Percentiles rank a stretch among this genome's conserved stretches.
Evolutionary conservation across 768 basidiomycete species (phyloP).

Genomic region (Naganishia vishniacii): DNA sequence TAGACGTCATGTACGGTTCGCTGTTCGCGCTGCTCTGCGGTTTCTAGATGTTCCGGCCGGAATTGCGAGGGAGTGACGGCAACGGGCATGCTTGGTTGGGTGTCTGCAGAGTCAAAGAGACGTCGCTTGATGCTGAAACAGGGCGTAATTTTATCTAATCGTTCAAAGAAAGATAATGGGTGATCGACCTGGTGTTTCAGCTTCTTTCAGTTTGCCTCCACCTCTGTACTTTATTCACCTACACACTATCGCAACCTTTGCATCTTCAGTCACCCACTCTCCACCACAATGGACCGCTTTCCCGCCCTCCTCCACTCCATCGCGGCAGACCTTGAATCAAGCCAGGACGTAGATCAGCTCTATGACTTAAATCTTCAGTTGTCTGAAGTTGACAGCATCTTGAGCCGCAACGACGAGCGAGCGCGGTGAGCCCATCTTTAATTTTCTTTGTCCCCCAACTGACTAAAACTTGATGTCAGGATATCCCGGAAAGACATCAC

Average conservation of each 20-base stretch:
- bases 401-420: background rate
- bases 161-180: too few species aligned
- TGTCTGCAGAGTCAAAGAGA: background rate
- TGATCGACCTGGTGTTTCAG: slow-evolving; percentile 19
- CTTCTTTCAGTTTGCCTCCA: background rate
- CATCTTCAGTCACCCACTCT: background rate
- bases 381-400: background rate
- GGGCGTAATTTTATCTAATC: too few species aligned
- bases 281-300: background rate
- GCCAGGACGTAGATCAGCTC: background rate
- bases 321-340: background rate
- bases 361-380: background rate
- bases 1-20: slow-evolving; percentile 47
- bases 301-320: background rate
- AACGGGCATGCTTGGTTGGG: background rate
- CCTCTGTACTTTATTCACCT: background rate
- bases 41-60: slow-evolving; percentile 12
- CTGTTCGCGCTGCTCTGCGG: slow-evolving; percentile 36
- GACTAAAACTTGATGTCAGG: too few species aligned
- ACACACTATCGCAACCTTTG: background rate
- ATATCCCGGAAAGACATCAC: too few species aligned
- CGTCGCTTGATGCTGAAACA: too few species aligned
- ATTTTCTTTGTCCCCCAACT: too few species aligned
- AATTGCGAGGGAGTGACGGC: slow-evolving; percentile 18
- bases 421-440: background rate